These are phyloP conservation scores for Juncus inflexus DNA, from an alignment of 176 grass and related monocot genomes.

Conservation along the genomic window DNA sequence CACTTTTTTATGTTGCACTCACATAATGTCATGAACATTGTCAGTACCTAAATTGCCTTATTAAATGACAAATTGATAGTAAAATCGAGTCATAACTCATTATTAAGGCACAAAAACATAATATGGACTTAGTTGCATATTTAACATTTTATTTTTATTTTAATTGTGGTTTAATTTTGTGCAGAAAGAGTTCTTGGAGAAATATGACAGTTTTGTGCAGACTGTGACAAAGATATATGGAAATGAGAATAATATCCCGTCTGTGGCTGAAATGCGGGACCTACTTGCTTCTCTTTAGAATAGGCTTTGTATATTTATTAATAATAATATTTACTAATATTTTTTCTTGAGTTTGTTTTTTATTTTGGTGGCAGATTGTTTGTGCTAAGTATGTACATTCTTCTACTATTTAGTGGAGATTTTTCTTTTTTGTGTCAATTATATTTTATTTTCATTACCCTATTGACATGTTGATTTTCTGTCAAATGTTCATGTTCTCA, in stretches of 20 bases:
- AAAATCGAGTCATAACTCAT: background rate
- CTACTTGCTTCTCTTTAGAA: constrained; percentile 55
- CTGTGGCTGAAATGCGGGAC: constrained; percentile 65
- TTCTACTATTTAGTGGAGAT: too few species aligned
- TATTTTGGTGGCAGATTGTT: too few species aligned
- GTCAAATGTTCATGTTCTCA: too few species aligned
- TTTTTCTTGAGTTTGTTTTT: constrained; percentile 2
- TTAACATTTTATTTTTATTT: constrained; percentile 4
- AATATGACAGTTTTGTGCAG: constrained; percentile 91
- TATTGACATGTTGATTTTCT: too few species aligned
- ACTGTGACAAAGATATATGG: constrained; percentile 69
- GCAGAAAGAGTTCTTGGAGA: constrained; percentile 99
- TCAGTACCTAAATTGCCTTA: background rate
- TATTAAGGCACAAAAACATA: background rate
- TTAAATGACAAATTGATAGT: background rate
- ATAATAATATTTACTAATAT: constrained; percentile 1
- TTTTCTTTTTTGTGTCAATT: too few species aligned
- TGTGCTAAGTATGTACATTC: too few species aligned
- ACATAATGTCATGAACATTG: too few species aligned
- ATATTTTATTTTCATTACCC: too few species aligned
- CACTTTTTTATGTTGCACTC: too few species aligned
- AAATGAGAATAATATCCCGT: constrained; percentile 59
- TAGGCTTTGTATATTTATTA: constrained; percentile 14
- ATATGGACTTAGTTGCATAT: too few species aligned
- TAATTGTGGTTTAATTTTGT: too few species aligned